A percentile compares a stretch with the other conserved stretches of the same genome.
Evolutionary conservation across 2,329 filamentous ascomycete species (phyloP).

Genomic region (Myotisia sp.): DNA sequence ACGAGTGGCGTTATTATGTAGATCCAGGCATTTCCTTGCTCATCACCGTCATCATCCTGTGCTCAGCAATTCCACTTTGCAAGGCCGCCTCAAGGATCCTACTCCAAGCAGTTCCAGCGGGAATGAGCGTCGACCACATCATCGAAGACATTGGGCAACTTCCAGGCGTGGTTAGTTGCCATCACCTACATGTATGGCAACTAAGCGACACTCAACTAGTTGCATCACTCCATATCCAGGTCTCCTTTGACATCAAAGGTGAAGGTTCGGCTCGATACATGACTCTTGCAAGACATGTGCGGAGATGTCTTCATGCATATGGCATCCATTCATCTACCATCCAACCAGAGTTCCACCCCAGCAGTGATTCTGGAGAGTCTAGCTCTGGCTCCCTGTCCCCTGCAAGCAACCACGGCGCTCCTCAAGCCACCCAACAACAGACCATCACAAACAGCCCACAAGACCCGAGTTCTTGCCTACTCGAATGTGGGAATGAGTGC

Average conservation of each 20-base stretch:
- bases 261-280: conserved; percentile 71
- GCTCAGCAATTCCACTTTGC: conserved; percentile 37
- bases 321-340: conserved; percentile 96
- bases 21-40: conserved; percentile 86
- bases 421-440: background rate
- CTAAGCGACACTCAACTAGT: conserved; percentile 89
- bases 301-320: conserved; percentile 82
- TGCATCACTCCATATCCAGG: conserved; percentile 83
- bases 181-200: conserved; percentile 97
- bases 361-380: conserved; percentile 16
- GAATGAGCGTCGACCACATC: conserved; percentile 78
- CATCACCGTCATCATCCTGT: conserved; percentile 65
- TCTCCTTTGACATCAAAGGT: conserved; percentile 76
- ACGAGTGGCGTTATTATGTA: conserved; percentile 67
- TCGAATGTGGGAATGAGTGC: conserved; percentile 36
- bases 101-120: conserved; percentile 81
- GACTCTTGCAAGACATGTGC: conserved; percentile 67
- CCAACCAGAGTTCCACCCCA: conserved; percentile 62
- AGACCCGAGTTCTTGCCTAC: conserved; percentile 29
- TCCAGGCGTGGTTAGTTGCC: conserved; percentile 74
- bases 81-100: conserved; percentile 57
- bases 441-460: too few species aligned
- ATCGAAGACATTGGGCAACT: conserved; percentile 78
- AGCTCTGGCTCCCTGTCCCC: background rate
- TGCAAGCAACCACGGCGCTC: background rate